Evolutionary conservation across 2,329 filamentous ascomycete species (phyloP).

Genomic region (Nigrospora osmanthi): DNA sequence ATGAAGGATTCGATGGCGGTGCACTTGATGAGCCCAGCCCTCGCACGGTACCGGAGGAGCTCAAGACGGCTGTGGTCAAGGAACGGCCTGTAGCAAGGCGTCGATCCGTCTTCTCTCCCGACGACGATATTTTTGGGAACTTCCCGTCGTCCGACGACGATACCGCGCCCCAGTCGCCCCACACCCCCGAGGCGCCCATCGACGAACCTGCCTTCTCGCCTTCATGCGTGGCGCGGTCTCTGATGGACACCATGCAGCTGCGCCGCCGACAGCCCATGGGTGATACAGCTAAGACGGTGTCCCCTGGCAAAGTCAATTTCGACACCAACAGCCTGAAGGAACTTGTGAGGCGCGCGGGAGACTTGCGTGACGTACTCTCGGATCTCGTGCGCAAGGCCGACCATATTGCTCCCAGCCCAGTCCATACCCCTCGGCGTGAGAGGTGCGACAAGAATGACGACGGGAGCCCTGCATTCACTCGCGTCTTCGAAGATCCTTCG

Average conservation of each 20-base stretch:
- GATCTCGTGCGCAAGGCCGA: conserved; percentile 53
- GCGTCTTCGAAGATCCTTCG: conserved; percentile 56
- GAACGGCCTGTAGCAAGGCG: conserved; percentile 45
- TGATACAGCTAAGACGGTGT: conserved; percentile 18
- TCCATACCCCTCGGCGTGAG: conserved; percentile 38
- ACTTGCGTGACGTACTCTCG: conserved; percentile 50
- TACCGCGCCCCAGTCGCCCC: conserved; percentile 24
- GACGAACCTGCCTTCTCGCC: conserved; percentile 26
- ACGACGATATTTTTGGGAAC: conserved; percentile 58
- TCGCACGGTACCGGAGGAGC: conserved; percentile 33
- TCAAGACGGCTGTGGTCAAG: conserved; percentile 40
- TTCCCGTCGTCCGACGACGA: conserved; percentile 35
- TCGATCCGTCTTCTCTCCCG: conserved; percentile 56
- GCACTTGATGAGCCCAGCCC: conserved; percentile 34
- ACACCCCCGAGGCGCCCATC: conserved; percentile 29
- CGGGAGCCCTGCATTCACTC: conserved; percentile 59
- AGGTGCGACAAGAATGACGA: conserved; percentile 34
- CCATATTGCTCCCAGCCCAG: conserved; percentile 48
- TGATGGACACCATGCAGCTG: conserved; percentile 57
- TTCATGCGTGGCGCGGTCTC: conserved; percentile 47
- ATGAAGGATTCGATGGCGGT: conserved; percentile 39
- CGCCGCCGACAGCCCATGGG: conserved; percentile 38
- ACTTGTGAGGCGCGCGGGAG: conserved; percentile 54
- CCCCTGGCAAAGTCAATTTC: conserved; percentile 53
- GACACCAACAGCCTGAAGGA: conserved; percentile 63